Evolutionary conservation across 805 yeast species (phyloP), one percentile per base, ranked within the genome.

Genomic region (Myxozyma vanderwaltii): DNA sequence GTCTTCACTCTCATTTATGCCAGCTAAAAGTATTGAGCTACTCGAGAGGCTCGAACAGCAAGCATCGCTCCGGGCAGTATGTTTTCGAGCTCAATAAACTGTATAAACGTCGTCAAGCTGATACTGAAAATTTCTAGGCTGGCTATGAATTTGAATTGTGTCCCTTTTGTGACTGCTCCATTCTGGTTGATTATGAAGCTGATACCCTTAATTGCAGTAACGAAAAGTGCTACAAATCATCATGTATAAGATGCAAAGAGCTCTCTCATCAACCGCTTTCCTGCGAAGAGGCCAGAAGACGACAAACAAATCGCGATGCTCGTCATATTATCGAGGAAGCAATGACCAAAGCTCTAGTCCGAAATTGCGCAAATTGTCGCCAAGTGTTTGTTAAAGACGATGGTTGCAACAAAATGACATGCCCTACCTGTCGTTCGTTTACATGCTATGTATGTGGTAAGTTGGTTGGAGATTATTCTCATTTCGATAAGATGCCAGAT

Each of bases 161-260:
- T 38, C 43, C 43, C 13, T 38, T 38, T 38, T 53, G 84, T 3
- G 80, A 75, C 58, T 70, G 81, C 43, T 86, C 82, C 6, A 77
- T 82, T 64, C 79, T 84, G 19, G 86, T 82, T 68, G 74, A 82
- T 55, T 81, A 79, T 63, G 79, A 83, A 0, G 78, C 78, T 57
- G 86, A 86, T 2, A 79, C 79, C 50, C 81, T 82, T 10, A 35
- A 17, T 15, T 38, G 43, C 21, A 17, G 13, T 10, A 38, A 38
- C 43, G 43, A 38, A 38, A 21, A 38, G 17, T 38, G 43, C 21
- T n/a, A 8, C 4, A 19, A 10, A 13, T 10, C 2, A 12, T n/a
- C 21, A 2, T 38, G 43, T 38, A 17, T 17, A 7, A n/a, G 2
- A 38, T 38, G 43, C 43, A 38, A 38, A 38, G 43, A 38, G 21